phyloP scores from a whole-genome alignment of 441 rosid genomes.

The Omphalea diandra region DNA sequence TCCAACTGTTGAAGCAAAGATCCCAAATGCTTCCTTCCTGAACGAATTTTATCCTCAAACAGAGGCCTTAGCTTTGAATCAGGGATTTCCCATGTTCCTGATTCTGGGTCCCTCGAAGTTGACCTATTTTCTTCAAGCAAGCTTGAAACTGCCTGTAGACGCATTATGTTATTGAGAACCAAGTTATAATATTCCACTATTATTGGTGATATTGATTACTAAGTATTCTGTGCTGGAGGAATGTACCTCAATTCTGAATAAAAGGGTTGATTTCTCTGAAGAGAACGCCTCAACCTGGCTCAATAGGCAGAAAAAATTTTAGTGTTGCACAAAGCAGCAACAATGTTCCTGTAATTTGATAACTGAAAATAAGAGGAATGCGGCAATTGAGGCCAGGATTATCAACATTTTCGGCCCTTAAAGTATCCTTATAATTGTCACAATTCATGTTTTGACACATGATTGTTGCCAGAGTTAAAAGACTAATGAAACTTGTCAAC shows the following conservation, averaged over 20 bases:
- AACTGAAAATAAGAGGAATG: no score
- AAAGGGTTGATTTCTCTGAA: constrained; percentile 85
- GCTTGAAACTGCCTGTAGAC: constrained; percentile 66
- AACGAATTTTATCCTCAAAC: constrained; percentile 58
- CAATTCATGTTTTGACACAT: no score
- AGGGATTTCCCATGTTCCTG: constrained; percentile 56
- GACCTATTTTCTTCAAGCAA: constrained; percentile 71
- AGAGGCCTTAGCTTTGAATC: constrained; percentile 53
- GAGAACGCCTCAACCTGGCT: constrained; percentile 88
- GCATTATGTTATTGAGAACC: constrained; percentile 11
- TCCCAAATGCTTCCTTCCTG: constrained; percentile 75
- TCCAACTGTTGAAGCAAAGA: constrained; percentile 70
- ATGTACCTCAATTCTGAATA: constrained; percentile 84
- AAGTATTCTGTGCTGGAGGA: neutral
- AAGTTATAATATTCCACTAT: neutral
- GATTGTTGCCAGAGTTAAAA: no score
- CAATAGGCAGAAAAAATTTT: constrained; percentile 12
- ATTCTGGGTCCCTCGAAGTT: constrained; percentile 59
- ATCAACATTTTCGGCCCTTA: no score
- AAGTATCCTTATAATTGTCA: no score
- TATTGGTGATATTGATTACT: neutral
- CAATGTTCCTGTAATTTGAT: neutral
- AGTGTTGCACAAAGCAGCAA: no score
- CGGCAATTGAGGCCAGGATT: neutral
- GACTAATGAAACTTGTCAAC: no score